These are phyloP conservation scores for Pleurotus ostreatus DNA, from an alignment of 768 basidiomycete species.

Conservation along the genomic window DNA sequence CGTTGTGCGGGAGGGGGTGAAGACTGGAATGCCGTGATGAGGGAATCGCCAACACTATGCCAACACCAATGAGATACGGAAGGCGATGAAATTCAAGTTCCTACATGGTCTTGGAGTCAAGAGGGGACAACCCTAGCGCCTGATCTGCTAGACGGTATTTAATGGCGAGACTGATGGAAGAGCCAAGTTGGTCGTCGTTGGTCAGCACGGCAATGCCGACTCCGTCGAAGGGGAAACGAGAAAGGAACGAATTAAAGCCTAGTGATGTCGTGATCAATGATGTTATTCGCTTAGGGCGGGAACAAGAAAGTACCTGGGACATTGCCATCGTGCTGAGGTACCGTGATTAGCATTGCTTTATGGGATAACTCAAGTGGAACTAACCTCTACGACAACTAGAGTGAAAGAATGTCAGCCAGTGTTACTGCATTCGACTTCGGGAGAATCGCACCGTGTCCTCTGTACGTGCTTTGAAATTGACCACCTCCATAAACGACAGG, in stretches of 20 bases:
- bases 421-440: not conserved
- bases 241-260: slow-evolving; percentile 16
- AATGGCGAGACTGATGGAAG: slow-evolving; percentile 10
- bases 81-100: not conserved
- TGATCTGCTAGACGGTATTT: slow-evolving; percentile 18
- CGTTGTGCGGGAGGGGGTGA: slow-evolving; percentile 12
- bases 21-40: too few species aligned
- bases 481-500: slow-evolving; percentile 22
- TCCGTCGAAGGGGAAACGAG: slow-evolving; percentile 16
- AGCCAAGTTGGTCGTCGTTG: slow-evolving; percentile 18
- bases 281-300: too few species aligned
- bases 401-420: not conserved
- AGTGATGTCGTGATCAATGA: too few species aligned
- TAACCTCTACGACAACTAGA: slow-evolving; percentile 10
- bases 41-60: too few species aligned
- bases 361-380: not conserved
- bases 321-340: slow-evolving; percentile 10
- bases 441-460: slow-evolving; percentile 15
- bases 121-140: slow-evolving; percentile 15
- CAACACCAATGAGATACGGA: too few species aligned
- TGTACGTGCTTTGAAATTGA: slow-evolving; percentile 15
- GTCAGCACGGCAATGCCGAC: slow-evolving; percentile 17
- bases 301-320: slow-evolving; percentile 10
- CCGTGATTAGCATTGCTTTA: too few species aligned
- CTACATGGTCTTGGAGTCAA: slow-evolving; percentile 16